Evolutionary conservation across 495 filamentous ascomycete genomes (phyloP).

Genomic region (Tuber melanosporum): DNA sequence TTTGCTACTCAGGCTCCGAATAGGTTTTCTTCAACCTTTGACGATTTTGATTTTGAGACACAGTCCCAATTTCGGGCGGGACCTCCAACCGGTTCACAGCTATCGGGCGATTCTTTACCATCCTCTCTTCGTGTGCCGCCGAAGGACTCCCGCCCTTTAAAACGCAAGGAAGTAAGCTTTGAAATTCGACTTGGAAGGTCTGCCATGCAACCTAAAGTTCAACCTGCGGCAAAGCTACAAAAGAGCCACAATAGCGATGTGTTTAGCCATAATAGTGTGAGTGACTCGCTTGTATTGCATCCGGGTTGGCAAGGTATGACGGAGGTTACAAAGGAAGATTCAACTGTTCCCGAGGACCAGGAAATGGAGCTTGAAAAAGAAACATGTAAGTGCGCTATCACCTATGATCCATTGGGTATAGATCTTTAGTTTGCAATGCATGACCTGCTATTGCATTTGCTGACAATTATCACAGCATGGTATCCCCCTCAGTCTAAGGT

Average conservation of each 20-base stretch:
- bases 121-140: conserved; percentile 44
- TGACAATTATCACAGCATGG: not conserved
- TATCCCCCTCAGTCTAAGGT: not conserved
- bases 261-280: not conserved
- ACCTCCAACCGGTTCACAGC: not conserved
- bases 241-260: not conserved
- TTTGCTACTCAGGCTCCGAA: conserved; percentile 24
- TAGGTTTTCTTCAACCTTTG: conserved; percentile 23
- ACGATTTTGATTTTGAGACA: conserved; percentile 18
- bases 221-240: not conserved
- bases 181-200: not conserved
- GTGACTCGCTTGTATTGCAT: not conserved
- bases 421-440: not conserved
- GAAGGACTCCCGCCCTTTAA: conserved; percentile 46
- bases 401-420: not conserved
- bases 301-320: conserved; percentile 41
- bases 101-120: not conserved
- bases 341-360: conserved; percentile 58
- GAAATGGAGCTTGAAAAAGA: conserved; percentile 21
- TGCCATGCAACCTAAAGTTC: not conserved
- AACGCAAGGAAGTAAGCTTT: conserved; percentile 32
- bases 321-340: conserved; percentile 46
- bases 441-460: not conserved
- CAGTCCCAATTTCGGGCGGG: not conserved
- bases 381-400: not conserved